Evolutionary conservation across 257 asterid genomes (phyloP).

Genomic region (Nicotiana otophora): DNA sequence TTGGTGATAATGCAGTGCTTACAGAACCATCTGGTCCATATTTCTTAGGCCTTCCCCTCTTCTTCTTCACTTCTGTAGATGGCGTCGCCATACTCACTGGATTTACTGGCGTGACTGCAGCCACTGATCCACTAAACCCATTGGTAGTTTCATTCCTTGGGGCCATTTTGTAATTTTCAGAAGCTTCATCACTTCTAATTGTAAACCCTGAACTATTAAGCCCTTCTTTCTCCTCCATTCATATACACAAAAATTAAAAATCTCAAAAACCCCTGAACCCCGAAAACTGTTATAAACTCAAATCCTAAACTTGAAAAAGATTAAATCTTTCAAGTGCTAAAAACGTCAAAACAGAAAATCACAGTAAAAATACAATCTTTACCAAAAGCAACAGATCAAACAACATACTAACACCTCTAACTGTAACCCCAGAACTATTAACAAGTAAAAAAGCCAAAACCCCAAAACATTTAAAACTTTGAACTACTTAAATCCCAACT

Average conservation of each 20-base stretch:
- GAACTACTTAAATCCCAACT: not conserved
- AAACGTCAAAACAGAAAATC: too few relatives aligned
- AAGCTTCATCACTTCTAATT: constrained; percentile 34
- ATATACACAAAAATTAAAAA: constrained; percentile 28
- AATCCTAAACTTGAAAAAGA: too few relatives aligned
- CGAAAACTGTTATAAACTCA: too few relatives aligned
- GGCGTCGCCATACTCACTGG: constrained; percentile 24
- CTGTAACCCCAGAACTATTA: constrained; percentile 41
- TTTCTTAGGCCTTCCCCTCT: constrained; percentile 93
- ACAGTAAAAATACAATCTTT: too few relatives aligned
- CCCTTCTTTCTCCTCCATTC: constrained; percentile 80
- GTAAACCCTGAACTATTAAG: constrained; percentile 27
- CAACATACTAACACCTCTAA: constrained; percentile 18
- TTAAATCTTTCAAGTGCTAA: too few relatives aligned
- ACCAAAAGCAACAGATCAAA: too few relatives aligned
- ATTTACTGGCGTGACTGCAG: constrained; percentile 18
- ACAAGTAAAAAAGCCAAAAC: constrained; percentile 26
- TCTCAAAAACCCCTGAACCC: not conserved
- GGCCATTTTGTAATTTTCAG: constrained; percentile 53
- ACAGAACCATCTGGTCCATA: constrained; percentile 54
- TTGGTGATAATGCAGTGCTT: constrained; percentile 70
- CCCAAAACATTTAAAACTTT: not conserved
- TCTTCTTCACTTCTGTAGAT: constrained; percentile 32
- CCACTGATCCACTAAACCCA: constrained; percentile 42
- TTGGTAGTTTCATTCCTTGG: constrained; percentile 40